Percentiles rank a stretch among this genome's conserved stretches.
Conservation (phyloP, 495 filamentous ascomycete species). For the Podospora pseudoanserina region DNA sequence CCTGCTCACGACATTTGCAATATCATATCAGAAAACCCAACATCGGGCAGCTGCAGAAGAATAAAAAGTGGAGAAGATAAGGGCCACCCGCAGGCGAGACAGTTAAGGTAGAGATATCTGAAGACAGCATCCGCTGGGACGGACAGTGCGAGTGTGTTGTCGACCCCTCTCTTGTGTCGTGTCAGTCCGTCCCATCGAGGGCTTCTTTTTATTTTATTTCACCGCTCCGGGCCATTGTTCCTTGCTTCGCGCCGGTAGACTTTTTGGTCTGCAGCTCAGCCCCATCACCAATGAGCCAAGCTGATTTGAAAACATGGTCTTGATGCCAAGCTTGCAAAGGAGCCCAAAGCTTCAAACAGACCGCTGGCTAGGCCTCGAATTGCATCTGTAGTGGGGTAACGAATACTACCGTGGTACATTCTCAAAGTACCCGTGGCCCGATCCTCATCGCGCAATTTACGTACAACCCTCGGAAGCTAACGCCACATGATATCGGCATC, state of each 20-base stretch:
- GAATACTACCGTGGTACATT: neutral
- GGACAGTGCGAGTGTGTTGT: too few species aligned
- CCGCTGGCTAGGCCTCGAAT: neutral
- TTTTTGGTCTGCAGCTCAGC: neutral
- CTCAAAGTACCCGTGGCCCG: neutral
- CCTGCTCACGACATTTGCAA: neutral
- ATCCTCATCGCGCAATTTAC: neutral
- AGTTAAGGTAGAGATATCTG: too few species aligned
- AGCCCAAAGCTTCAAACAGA: neutral
- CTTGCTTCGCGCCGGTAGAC: neutral
- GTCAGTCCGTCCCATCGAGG: neutral
- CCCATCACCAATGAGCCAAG: neutral
- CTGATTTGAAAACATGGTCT: neutral
- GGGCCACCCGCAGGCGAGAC: too few species aligned
- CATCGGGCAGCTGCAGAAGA: neutral
- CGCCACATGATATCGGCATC: neutral
- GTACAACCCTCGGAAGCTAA: neutral
- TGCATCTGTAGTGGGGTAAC: neutral
- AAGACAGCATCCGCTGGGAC: too few species aligned
- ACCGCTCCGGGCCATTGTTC: neutral
- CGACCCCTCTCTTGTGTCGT: neutral
- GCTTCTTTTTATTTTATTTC: neutral
- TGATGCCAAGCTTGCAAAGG: neutral
- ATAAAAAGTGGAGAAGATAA: neutral
- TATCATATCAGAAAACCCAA: too few species aligned